Evolutionary conservation across 164 flowering plant species (phyloP), one percentile per base, ranked within the genome.

Genomic region (Dillenia suffruticosa): DNA sequence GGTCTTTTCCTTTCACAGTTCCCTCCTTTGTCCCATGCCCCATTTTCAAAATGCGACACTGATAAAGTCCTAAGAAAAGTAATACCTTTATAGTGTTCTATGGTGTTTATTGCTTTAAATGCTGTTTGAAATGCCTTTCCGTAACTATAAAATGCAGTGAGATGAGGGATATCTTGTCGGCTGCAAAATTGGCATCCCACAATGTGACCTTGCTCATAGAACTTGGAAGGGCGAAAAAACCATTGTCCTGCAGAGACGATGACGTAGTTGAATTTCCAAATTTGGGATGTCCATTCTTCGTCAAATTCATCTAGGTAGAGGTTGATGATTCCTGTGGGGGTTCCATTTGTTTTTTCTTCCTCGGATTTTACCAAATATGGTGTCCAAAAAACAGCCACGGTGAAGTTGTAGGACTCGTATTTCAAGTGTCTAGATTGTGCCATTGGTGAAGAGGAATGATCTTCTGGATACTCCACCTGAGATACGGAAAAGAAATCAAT

Each of bases 1-100:
- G 92, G 97, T 14, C 56, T 69, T 2, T 63, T 81, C 56, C 90
- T 75, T 26, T 74, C 65, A 54, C 96, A 91, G 32, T 79, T 66
- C 52, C 94, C 96, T 52, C 94, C 92, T 8, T 80, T 71, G 61
- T 81, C 77, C 96, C 94, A 89, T 48, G 74, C 81, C 11, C 86
- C 89, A 58, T 72, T 67, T 73, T 84, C 89, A 63, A 80, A 84
- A 56, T 84, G 89, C 15, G 76, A 77, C 0, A 86, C 83, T 0
- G 86, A 70, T 6, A 74, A 70, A 9, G 89, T 84, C 63, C 84
- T 73, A 5, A 82, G 54, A 46, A 82, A 67, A 3, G 68, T 16
- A 10, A 72, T n/a, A 16, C 64, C 64, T 9, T 24, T 54, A 65
- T 76, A 81, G 58, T 67, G 61, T n/a, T 76, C 45, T 8, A 49